Evolutionary conservation across 2,329 filamentous ascomycete species (phyloP), one percentile per base, ranked within the genome.

Genomic region (Cytospora piceae): DNA sequence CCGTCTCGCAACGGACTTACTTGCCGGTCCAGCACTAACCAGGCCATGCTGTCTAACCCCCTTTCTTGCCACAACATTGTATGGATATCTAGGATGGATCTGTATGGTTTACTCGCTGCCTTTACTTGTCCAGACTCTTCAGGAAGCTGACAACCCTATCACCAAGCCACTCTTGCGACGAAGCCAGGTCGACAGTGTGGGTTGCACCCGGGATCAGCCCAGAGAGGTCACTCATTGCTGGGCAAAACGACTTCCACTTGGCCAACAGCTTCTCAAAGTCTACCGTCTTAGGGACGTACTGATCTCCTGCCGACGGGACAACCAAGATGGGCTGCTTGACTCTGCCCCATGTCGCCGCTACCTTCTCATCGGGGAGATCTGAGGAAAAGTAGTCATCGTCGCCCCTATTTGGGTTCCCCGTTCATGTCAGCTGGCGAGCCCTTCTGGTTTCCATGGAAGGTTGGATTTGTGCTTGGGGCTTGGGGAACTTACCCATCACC

Each of bases 321-420:
- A 91, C 85, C 69, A 91, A 77, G 0, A 92, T 76, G 1, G 87
- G 85, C 61, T 85, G 82, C 53, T 80, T 78, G 63, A 92, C 79
- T 58, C 78, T 79, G 4, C 87, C 84, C 83, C 94, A 97, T n/a
- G 89, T 89, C 17, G 74, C 74, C 29, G 76, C 73, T 8, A 93
- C 79, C 22, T 82, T 80, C 37, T 85, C 80, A 37, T 83, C 78
- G 0, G 80, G 76, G n/a, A 95, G 78, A 73, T 95, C 91, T 3
- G 87, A 88, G n/a, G 90, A 94, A 78, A 96, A 97, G 73, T 91
- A 92, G 74, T 97, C 94, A 74, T 97, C 94, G 66, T 91, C 90
- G 12, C 89, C 90, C 6, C 87, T 86, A 34, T 17, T 29, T 22
- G 3, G 24, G 20, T 39, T 14, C 6, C 42, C n/a, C 7, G 9